A percentile compares a stretch with the other conserved stretches of the same genome.
Evolutionary conservation across 2,329 filamentous ascomycete species (phyloP).

Genomic region (Aspergillus alliaceus): DNA sequence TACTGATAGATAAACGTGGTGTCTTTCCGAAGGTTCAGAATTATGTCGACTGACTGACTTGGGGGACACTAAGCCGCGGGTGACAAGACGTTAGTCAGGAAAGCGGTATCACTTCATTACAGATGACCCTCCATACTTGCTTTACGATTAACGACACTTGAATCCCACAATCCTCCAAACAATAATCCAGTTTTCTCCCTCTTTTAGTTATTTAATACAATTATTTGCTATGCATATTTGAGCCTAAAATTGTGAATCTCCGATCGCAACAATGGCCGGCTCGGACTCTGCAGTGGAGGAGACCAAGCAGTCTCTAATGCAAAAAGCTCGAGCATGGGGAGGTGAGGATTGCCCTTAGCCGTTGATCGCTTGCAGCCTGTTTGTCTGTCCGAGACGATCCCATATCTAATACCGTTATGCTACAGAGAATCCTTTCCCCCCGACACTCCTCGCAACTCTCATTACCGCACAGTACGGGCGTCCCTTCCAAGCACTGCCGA

Average conservation of each 20-base stretch:
- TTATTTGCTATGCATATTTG: not conserved
- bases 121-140: not conserved
- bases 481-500: slow-evolving; percentile 65
- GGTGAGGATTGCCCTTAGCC: slow-evolving; percentile 29
- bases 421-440: slow-evolving; percentile 63
- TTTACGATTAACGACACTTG: not conserved
- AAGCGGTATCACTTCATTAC: not conserved
- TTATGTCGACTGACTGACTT: slow-evolving; percentile 3
- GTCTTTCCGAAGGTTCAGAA: slow-evolving; percentile 21
- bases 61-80: slow-evolving; percentile 22
- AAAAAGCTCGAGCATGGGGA: slow-evolving; percentile 44
- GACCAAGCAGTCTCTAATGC: slow-evolving; percentile 39
- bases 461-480: slow-evolving; percentile 66
- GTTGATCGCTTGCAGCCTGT: slow-evolving; percentile 5
- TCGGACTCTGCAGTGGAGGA: slow-evolving; percentile 30
- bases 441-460: slow-evolving; percentile 64
- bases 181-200: not conserved
- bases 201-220: no score
- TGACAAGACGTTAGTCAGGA: slow-evolving; percentile 15
- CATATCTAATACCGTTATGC: not conserved
- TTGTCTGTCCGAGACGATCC: not conserved
- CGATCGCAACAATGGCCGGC: slow-evolving; percentile 24
- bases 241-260: not conserved
- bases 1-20: slow-evolving; percentile 28
- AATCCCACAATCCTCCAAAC: not conserved